phyloP scores from a whole-genome alignment of 306 rosid genomes.

The Glycine latifolia region DNA sequence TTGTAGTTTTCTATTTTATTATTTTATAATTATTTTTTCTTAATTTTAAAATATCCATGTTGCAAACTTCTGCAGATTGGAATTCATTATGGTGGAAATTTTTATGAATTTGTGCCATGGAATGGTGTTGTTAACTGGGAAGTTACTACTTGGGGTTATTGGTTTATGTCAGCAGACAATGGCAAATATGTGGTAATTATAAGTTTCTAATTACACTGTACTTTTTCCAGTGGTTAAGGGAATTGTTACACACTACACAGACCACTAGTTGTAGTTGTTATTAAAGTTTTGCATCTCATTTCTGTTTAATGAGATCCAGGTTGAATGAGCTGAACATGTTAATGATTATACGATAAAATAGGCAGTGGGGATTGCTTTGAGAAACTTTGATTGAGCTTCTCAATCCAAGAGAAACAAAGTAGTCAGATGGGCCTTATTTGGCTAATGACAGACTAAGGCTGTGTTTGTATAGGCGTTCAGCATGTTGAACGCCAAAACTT shows the following conservation, averaged over 20 bases:
- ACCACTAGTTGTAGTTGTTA: background rate
- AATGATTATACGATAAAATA: slow-evolving; percentile 4
- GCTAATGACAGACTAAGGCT: background rate
- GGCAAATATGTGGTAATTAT: slow-evolving; percentile 67
- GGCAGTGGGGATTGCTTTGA: slow-evolving; percentile 27
- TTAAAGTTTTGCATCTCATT: slow-evolving; percentile 35
- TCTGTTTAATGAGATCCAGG: slow-evolving; percentile 20
- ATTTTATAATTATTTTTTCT: slow-evolving; percentile 8
- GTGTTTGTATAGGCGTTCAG: too few relatives aligned
- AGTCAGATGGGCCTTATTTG: slow-evolving; percentile 10
- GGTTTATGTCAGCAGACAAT: slow-evolving; percentile 81
- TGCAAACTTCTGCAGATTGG: slow-evolving; percentile 74
- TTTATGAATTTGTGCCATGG: slow-evolving; percentile 97
- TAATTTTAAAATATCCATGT: slow-evolving; percentile 33
- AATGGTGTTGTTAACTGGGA: slow-evolving; percentile 84
- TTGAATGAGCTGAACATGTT: slow-evolving; percentile 32
- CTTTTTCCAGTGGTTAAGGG: slow-evolving; percentile 20
- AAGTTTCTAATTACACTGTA: slow-evolving; percentile 18
- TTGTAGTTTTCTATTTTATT: slow-evolving; percentile 3
- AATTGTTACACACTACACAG: slow-evolving; percentile 24
- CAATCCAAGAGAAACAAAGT: slow-evolving; percentile 26
- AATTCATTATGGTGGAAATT: slow-evolving; percentile 76
- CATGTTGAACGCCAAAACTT: too few relatives aligned
- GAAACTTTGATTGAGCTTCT: slow-evolving; percentile 3
- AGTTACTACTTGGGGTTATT: slow-evolving; percentile 84